Evolutionary conservation across 2,329 filamentous ascomycete genomes (phyloP), one percentile per base, ranked within the genome.

Genomic region (Ophiostoma novo-ulmi): DNA sequence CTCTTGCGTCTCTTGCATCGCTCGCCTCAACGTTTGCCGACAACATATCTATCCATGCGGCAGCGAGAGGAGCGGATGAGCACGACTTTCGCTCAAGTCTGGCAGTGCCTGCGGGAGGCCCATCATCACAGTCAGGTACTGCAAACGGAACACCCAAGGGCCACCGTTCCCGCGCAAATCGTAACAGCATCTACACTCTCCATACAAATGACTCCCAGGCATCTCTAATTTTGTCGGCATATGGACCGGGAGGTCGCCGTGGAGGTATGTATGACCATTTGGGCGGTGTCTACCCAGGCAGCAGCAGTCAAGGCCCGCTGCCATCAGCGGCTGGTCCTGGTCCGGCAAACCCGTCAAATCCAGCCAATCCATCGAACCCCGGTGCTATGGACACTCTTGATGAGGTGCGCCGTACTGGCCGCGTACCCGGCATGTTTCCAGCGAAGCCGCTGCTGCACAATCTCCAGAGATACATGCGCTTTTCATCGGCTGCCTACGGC

Each of bases 401-500:
- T 61, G 82, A 79, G 0, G 79, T 88, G 2, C 80, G 84, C 1
- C 80, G 79, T 39, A 85, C 85, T 1, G 87, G 88, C 0, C 82
- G 80, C 66, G 81, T 89, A 1, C 82, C 85, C 44, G 86, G 86
- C 0, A 82, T 87, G 67, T 90, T 89, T 68, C 88, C 88, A 0
- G 78, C 81, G 5, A 83, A 83, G 41, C 88, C 89, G 74, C 80
- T 90, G 8, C 80, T 89, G 11, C 82, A 83, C 41, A 90, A 89
- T 75, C 86, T 90, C 35, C 85, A 85, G 2, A 82, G 88, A 48
- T 90, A 89, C 73, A 88, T 90, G 80, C 83, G 86, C 3, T 90
- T 89, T 75, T 87, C 88, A 1, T 89, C 88, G 1, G 88, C 88
- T 0, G 87, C 87, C 0, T 90, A 91, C 71, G 88, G 88, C 0